Evolutionary conservation across 306 rosid genomes (phyloP).

Genomic region (Castanea sativa): DNA sequence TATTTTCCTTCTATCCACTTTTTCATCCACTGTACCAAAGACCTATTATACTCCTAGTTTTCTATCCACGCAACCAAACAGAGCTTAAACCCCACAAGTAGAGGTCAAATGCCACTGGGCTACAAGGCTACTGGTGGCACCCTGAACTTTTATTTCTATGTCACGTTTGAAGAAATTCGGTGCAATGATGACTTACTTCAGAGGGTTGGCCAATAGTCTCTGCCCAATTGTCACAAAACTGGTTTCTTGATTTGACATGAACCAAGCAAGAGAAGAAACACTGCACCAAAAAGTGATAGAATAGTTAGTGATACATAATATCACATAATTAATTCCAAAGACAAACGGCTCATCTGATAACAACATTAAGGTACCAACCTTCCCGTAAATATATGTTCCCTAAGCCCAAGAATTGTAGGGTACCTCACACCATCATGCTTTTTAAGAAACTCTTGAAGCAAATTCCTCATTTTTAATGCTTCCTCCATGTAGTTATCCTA

Average conservation of each 20-base stretch:
- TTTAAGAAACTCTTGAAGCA: slow-evolving; percentile 86
- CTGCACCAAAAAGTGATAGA: slow-evolving; percentile 48
- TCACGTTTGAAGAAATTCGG: not conserved
- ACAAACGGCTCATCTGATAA: not conserved
- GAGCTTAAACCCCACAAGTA: too few relatives aligned
- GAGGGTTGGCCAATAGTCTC: slow-evolving; percentile 92
- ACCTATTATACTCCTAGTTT: too few relatives aligned
- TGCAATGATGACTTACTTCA: slow-evolving; percentile 56
- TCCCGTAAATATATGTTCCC: slow-evolving; percentile 99
- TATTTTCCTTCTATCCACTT: too few relatives aligned
- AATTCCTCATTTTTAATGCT: slow-evolving; percentile 95
- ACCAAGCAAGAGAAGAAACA: slow-evolving; percentile 99
- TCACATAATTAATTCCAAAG: not conserved
- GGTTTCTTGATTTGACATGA: slow-evolving; percentile 99
- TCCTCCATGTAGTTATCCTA: slow-evolving; percentile 99
- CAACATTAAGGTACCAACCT: slow-evolving; percentile 42
- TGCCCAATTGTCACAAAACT: slow-evolving; percentile 99
- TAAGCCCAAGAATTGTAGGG: slow-evolving; percentile 92
- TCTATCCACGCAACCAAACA: too few relatives aligned
- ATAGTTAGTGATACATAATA: slow-evolving; percentile 23
- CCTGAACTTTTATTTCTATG: not conserved
- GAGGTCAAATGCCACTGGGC: too few relatives aligned
- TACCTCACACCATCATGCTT: slow-evolving; percentile 85
- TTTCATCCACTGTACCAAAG: too few relatives aligned
- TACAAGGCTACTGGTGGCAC: too few relatives aligned